Percentiles rank a stretch among this genome's conserved stretches.
Evolutionary conservation across 83 land plant genomes (phyloP).

Genomic region (Thuja plicata): DNA sequence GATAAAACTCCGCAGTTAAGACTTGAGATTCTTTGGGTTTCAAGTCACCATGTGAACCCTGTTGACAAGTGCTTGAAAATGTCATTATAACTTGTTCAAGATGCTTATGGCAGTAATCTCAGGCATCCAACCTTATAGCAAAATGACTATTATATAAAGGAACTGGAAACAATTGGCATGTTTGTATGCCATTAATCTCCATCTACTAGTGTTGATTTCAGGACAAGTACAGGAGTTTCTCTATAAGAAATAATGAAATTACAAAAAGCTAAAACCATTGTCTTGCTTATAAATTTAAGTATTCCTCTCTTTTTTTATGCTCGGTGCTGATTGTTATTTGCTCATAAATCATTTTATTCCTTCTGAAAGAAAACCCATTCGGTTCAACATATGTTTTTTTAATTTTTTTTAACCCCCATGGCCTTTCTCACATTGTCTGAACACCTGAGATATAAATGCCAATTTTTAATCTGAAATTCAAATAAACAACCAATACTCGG

Average conservation of each 20-base stretch:
- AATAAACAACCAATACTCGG: neutral
- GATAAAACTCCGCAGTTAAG: slow-evolving; percentile 75
- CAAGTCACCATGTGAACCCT: slow-evolving; percentile 86
- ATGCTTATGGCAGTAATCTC: neutral
- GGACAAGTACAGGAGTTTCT: neutral
- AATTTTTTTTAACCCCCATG: neutral
- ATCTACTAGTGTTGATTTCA: neutral
- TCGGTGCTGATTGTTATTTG: neutral
- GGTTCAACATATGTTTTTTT: neutral
- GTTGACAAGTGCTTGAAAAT: slow-evolving; percentile 12
- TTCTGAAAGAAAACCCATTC: neutral
- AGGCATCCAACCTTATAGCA: neutral
- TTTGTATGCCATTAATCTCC: neutral
- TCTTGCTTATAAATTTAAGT: neutral
- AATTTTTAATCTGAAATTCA: neutral
- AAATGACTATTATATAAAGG: neutral
- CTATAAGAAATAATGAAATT: neutral
- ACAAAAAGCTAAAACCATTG: neutral
- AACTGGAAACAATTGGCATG: neutral
- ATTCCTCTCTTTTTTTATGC: neutral
- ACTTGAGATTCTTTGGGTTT: slow-evolving; percentile 57
- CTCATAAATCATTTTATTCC: neutral
- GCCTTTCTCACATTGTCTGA: neutral
- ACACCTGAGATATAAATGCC: neutral
- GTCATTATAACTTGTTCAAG: slow-evolving; percentile 7